phyloP scores from a whole-genome alignment of 2,329 filamentous ascomycete genomes.

The Pseudogymnoascus sp. region DNA sequence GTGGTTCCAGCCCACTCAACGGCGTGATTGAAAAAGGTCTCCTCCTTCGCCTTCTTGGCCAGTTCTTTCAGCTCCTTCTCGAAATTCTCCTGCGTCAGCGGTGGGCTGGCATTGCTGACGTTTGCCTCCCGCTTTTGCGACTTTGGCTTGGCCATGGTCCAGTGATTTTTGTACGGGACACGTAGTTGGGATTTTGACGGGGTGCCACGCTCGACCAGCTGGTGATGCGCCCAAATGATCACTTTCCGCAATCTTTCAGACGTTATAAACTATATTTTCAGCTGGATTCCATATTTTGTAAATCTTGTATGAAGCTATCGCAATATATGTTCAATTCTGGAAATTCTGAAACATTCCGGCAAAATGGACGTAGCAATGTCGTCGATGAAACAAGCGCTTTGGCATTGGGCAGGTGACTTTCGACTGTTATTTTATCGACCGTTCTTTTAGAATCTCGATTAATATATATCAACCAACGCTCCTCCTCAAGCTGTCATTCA shows the following conservation, averaged over 20 bases:
- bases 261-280: not conserved
- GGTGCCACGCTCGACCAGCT: not conserved
- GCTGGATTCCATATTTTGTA: not conserved
- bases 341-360: not conserved
- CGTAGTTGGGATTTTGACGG: conserved; percentile 4
- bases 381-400: conserved; percentile 5
- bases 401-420: not conserved
- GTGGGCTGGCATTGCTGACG: conserved; percentile 28
- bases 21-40: conserved; percentile 26
- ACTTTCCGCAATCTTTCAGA: not conserved
- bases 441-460: not conserved
- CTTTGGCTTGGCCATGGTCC: conserved; percentile 43
- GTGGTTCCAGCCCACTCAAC: conserved; percentile 24
- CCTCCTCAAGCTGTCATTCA: not conserved
- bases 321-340: not conserved
- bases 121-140: conserved; percentile 35
- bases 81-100: conserved; percentile 29
- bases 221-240: not conserved
- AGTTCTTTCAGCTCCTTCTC: conserved; percentile 29
- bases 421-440: not conserved
- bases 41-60: conserved; percentile 27
- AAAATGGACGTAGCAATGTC: conserved; percentile 7
- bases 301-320: conserved; percentile 4
- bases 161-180: conserved; percentile 4
- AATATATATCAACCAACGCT: not conserved